phyloP scores from a whole-genome alignment of 441 rosid genomes.

The Erodium trifolium region DNA sequence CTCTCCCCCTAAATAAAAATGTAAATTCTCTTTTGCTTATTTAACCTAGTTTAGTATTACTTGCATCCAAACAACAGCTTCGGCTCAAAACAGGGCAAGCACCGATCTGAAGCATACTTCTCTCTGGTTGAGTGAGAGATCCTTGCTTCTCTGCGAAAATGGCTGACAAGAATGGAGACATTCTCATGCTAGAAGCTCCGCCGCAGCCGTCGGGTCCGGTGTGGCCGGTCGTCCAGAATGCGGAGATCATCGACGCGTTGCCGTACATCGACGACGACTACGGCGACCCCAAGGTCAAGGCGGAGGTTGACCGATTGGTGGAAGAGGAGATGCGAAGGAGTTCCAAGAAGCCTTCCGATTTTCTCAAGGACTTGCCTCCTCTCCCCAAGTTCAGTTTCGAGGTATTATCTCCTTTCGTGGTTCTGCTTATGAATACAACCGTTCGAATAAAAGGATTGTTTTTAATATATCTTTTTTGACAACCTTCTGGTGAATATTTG shows the following conservation, averaged over 20 bases:
- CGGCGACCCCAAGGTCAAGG: constrained; percentile 54
- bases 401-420: constrained; percentile 20
- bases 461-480: too few species aligned
- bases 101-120: background rate
- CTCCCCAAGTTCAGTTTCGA: constrained; percentile 43
- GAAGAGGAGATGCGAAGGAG: constrained; percentile 96
- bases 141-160: constrained; percentile 19
- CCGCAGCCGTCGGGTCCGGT: constrained; percentile 50
- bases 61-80: background rate
- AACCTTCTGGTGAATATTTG: background rate
- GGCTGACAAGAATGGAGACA: constrained; percentile 37
- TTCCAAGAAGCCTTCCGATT: constrained; percentile 77
- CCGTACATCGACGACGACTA: constrained; percentile 98
- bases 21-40: too few species aligned
- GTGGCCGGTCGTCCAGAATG: constrained; percentile 53
- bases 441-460: too few species aligned
- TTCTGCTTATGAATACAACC: too few species aligned
- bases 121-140: background rate
- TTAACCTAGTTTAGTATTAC: background rate
- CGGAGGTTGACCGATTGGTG: constrained; percentile 76
- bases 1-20: too few species aligned
- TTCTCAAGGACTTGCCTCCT: constrained; percentile 72
- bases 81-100: background rate
- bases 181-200: constrained; percentile 78
- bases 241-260: constrained; percentile 76